These are phyloP conservation scores for Candida pini DNA, from an alignment of 805 yeast genomes.

Conservation along the genomic window DNA sequence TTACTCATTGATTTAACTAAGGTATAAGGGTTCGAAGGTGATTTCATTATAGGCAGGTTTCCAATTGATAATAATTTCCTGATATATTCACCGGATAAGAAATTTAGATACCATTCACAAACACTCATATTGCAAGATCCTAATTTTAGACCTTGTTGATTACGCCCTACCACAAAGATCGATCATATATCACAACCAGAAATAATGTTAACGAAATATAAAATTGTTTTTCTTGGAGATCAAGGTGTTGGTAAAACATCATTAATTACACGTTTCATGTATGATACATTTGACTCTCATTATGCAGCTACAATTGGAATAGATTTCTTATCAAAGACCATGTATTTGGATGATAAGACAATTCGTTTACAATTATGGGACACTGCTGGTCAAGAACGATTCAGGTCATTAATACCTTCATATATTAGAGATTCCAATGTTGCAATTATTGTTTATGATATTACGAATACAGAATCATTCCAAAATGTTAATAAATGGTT, in stretches of 20 bases:
- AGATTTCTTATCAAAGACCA: constrained; percentile 86
- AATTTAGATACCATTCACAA: too few species aligned
- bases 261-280: constrained; percentile 94
- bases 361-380: constrained; percentile 96
- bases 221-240: constrained; percentile 95
- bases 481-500: constrained; percentile 86
- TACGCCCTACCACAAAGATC: too few species aligned
- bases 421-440: constrained; percentile 95
- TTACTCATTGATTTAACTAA: too few species aligned
- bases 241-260: constrained; percentile 97
- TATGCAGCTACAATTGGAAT: constrained; percentile 97
- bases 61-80: too few species aligned
- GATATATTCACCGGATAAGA: too few species aligned
- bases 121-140: too few species aligned
- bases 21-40: too few species aligned
- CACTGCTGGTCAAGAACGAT: constrained; percentile 96
- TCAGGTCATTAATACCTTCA: constrained; percentile 89
- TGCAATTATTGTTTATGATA: constrained; percentile 95
- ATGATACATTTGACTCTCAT: constrained; percentile 93
- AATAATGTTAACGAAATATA: constrained; percentile 55
- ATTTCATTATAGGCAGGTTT: too few species aligned
- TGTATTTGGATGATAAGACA: constrained; percentile 94
- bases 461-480: constrained; percentile 80
- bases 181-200: constrained; percentile 2
- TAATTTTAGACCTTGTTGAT: too few species aligned